Evolutionary conservation across 1,139 yeast genomes (phyloP), one percentile per base, ranked within the genome.

Genomic region (Kodamaea derodonti): DNA sequence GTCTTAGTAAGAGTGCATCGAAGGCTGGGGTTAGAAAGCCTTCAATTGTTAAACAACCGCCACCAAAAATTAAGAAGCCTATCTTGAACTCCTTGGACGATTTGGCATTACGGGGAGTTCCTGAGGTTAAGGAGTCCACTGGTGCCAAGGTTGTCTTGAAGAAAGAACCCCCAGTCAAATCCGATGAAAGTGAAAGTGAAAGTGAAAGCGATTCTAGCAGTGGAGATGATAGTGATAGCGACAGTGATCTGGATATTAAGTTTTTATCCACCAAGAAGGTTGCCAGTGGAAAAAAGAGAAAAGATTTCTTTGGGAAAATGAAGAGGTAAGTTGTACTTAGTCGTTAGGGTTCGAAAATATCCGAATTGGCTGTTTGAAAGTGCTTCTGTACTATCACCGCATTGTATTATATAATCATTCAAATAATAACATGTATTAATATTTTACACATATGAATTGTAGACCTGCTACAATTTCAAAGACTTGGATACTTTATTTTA

Each of bases 41-140:
- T 10, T 9, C 18, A 11, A 12, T 12, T 5, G 9, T 8, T 9
- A 26, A 15, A 10, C 12, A 9, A 6, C 16, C 16, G 17, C 4
- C 14, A 13, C 32, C 22, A 16, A 47, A 49, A 20, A 57, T 44
- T 20, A 58, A 51, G 30, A 49, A 48, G 25, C 65, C 67, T 1
- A 39, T 51, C 1, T 60, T 80, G 35, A 71, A 75, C 14, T 75
- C 83, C 0, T 56, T 80, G 27, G 69, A 72, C n/a, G 83, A 78
- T 40, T 60, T 79, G 35, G 80, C 71, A 1, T 60, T 66, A 16
- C 61, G 78, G 39, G 85, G 84, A 2, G 71, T 79, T 13, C 86
- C 86, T 2, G 84, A 75, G 17, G 84, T 80, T 2, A 69, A 63
- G 37, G 84, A 78, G 22, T 10, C 30, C 14, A 27, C 9, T 27